These are phyloP conservation scores for Cyclotella baltica DNA, from an alignment of 108 stramenopile species.

Conservation along the genomic window DNA sequence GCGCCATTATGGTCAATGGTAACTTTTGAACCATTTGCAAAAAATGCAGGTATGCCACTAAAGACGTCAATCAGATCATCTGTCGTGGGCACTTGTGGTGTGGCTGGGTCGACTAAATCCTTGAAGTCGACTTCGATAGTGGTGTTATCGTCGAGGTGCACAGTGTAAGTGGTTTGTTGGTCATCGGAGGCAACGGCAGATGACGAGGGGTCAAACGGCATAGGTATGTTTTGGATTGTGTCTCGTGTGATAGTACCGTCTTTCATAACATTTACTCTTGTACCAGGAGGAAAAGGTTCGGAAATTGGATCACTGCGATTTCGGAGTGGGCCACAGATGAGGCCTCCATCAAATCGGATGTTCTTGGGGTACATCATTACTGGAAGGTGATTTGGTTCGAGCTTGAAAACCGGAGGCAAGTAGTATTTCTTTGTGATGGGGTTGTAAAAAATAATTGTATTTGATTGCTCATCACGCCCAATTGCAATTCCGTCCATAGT, in stretches of 20 bases:
- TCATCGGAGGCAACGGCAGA: neutral
- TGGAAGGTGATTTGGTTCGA: neutral
- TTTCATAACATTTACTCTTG: neutral
- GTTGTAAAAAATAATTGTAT: constrained; percentile 24
- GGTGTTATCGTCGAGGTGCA: constrained; percentile 10
- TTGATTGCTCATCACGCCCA: constrained; percentile 11
- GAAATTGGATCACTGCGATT: constrained; percentile 4
- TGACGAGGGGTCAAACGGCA: neutral
- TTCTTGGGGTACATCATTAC: neutral
- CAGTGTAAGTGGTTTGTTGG: neutral
- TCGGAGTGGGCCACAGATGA: constrained; percentile 3
- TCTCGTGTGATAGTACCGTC: neutral
- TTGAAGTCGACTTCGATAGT: neutral
- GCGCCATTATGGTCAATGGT: constrained; percentile 11
- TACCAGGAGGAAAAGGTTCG: constrained; percentile 20
- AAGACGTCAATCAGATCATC: neutral
- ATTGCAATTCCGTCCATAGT: constrained; percentile 28
- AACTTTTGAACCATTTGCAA: neutral
- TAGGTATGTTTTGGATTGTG: constrained; percentile 1
- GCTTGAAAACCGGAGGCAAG: neutral
- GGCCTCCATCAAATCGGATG: constrained; percentile 17
- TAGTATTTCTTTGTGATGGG: constrained; percentile 12
- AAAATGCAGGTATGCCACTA: neutral
- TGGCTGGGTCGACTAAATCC: neutral
- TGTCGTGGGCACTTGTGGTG: neutral